phyloP scores from a whole-genome alignment of 306 rosid genomes.

The Vicia villosa region DNA sequence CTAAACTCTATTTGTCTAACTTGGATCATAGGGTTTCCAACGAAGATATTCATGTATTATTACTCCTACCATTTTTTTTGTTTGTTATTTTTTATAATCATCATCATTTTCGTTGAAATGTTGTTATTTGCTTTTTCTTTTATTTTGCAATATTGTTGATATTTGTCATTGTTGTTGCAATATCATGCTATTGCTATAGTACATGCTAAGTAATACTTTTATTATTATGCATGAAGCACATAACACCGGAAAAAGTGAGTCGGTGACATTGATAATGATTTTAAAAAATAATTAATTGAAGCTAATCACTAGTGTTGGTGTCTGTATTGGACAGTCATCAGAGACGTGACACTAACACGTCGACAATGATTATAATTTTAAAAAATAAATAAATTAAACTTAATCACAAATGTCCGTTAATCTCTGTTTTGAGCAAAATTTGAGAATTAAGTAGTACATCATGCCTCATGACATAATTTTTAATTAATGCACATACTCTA shows the following conservation, averaged over 20 bases:
- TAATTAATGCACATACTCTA: neutral
- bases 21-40: conserved; percentile 35
- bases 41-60: conserved; percentile 35
- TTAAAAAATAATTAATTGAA: no score
- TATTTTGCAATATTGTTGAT: neutral
- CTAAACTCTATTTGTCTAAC: conserved; percentile 42
- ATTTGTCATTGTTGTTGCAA: neutral
- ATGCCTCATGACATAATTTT: conserved; percentile 3
- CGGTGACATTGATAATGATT: no score
- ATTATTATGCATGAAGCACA: no score
- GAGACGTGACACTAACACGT: no score
- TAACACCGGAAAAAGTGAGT: no score
- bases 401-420: no score
- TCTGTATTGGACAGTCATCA: no score
- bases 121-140: neutral
- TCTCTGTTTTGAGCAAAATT: no score
- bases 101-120: neutral
- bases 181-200: neutral
- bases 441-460: neutral
- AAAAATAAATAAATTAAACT: no score
- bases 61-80: neutral
- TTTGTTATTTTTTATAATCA: neutral
- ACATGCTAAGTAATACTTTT: neutral
- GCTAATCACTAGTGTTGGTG: no score
- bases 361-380: no score